Evolutionary conservation across 2,329 filamentous ascomycete species (phyloP), one percentile per base, ranked within the genome.

Genomic region (Coniochaeta ligniaria): DNA sequence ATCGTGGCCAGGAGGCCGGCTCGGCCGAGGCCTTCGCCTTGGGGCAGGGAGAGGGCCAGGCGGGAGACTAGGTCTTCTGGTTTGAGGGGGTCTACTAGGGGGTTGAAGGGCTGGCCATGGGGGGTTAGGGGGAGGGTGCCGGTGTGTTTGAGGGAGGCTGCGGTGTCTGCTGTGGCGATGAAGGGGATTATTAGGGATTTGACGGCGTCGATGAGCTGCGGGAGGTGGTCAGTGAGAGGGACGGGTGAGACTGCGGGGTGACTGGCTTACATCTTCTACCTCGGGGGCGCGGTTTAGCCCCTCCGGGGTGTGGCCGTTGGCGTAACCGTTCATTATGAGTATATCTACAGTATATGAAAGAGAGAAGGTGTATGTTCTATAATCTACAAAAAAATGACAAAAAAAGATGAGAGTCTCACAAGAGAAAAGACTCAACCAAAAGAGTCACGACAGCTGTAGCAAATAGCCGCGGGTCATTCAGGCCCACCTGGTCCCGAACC

Each of bases 1-100:
- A 96, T 82, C 3, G 85, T 84, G 36, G 85, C 80, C 31, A 96
- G 77, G 35, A 97, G 77, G 0, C 93, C 94, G 50, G 90, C 83
- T 66, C 89, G 89, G 1, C 87, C 89, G 63, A 76, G 78, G 8
- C 84, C 87, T 43, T 80, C 72, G 3, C 73, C 75, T 2, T 75
- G 68, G 0, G 89, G 86, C 6, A 92, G 76, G 7, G 82, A 74
- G 45, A 91, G 77, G 12, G 81, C 75, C 63, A 89, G 76, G 57
- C 84, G 78, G 52, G 83, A 77, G 1, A 76, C 72, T 16, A 88
- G 73, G 20, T 83, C 79, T 41, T 83, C 78, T 0, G 89, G 89
- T 59, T 78, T 80, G 64, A 84, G 78, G 14, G 82, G 75, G 63
- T 91, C 80, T 2, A 92, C 83, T 6, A 93, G 76, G n/a, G 83